Conservation (phyloP, 2,329 filamentous ascomycete genomes). For the Stylonectria norvegica region DNA sequence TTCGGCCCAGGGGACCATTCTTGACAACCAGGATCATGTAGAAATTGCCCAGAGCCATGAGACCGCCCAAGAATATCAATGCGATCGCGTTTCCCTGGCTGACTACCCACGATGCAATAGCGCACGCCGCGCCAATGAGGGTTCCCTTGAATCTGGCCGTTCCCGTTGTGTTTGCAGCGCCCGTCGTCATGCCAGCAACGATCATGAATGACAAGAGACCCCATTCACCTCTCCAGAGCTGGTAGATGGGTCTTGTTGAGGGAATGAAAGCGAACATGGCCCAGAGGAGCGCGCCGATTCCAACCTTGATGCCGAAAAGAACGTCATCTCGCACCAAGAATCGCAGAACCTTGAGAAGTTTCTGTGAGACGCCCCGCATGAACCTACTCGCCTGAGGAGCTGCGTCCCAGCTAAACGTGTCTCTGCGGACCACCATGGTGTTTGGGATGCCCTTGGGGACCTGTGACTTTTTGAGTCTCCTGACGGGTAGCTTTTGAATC, state of each 20-base stretch:
- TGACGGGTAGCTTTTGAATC: slow-evolving; percentile 39
- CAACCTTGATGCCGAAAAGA: slow-evolving; percentile 87
- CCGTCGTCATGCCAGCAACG: slow-evolving; percentile 96
- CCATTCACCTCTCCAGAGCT: slow-evolving; percentile 93
- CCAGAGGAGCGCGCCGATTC: slow-evolving; percentile 82
- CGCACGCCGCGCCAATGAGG: slow-evolving; percentile 71
- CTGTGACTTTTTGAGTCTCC: slow-evolving; percentile 50
- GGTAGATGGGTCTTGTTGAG: slow-evolving; percentile 73
- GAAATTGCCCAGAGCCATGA: slow-evolving; percentile 79
- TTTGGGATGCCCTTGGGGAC: slow-evolving; percentile 55
- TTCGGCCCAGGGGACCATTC: slow-evolving; percentile 86
- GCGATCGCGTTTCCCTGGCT: slow-evolving; percentile 69
- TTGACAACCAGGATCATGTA: slow-evolving; percentile 83
- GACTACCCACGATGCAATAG: slow-evolving; percentile 73
- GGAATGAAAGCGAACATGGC: slow-evolving; percentile 85
- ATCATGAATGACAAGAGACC: slow-evolving; percentile 96
- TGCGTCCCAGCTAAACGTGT: slow-evolving; percentile 56
- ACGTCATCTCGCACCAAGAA: slow-evolving; percentile 55
- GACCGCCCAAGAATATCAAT: slow-evolving; percentile 77
- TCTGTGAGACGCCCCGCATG: slow-evolving; percentile 45
- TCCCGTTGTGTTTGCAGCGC: slow-evolving; percentile 90
- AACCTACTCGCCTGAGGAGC: slow-evolving; percentile 44
- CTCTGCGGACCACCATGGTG: slow-evolving; percentile 48
- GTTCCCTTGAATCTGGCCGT: slow-evolving; percentile 84
- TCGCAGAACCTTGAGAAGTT: slow-evolving; percentile 43